Evolutionary conservation across 306 rosid genomes (phyloP).

Genomic region (Purshia tridentata): DNA sequence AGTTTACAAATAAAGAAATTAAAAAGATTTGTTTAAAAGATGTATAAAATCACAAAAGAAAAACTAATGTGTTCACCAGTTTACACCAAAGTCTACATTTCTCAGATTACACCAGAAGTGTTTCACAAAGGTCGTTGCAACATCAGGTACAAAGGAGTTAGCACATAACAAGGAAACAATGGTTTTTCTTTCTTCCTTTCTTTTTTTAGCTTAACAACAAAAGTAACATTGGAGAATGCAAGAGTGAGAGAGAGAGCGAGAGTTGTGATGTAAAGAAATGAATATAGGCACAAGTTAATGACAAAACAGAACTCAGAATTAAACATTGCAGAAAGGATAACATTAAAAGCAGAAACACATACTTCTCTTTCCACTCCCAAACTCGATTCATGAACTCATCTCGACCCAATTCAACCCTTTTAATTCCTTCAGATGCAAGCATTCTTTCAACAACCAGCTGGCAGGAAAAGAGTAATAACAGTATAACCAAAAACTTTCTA

Average conservation of each 20-base stretch:
- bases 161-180: neutral
- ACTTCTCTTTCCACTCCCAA: conserved; percentile 99
- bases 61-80: neutral
- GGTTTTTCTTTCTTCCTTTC: neutral
- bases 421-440: conserved; percentile 90
- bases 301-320: neutral
- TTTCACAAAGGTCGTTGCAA: too few relatives aligned
- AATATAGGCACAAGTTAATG: neutral
- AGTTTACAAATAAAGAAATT: neutral
- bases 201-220: neutral
- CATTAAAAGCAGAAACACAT: conserved; percentile 25
- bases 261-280: neutral
- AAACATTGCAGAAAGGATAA: conserved; percentile 29
- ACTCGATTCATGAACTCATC: conserved; percentile 79
- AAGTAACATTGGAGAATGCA: neutral
- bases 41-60: neutral
- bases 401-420: conserved; percentile 74
- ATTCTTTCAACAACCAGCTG: conserved; percentile 97
- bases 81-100: neutral
- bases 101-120: neutral
- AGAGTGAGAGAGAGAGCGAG: neutral
- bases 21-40: neutral
- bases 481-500: conserved; percentile 15
- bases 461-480: conserved; percentile 26
- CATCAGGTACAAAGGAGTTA: too few relatives aligned